phyloP scores from a whole-genome alignment of 148 eudicot species.

The Agrostemma githago region DNA sequence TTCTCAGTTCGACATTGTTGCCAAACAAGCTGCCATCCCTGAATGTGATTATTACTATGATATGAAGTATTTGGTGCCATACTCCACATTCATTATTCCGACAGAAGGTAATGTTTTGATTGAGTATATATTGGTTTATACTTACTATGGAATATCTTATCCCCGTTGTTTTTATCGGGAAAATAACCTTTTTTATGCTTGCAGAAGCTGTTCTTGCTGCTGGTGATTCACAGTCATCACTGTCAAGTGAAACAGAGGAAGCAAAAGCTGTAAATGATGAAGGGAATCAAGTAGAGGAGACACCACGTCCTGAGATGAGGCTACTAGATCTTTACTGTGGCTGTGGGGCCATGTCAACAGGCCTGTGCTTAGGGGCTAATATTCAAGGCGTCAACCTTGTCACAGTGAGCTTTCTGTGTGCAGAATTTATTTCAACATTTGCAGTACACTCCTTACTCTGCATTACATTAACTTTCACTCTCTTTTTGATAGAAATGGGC shows the following conservation, averaged over 20 bases:
- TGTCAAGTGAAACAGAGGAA: slow-evolving; percentile 48
- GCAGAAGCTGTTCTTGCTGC: slow-evolving; percentile 31
- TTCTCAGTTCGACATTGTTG: slow-evolving; percentile 40
- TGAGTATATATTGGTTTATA: too few species aligned
- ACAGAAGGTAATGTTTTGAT: slow-evolving; percentile 36
- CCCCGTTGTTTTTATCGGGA: not conserved
- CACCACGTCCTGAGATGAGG: slow-evolving; percentile 24
- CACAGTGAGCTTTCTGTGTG: slow-evolving; percentile 41
- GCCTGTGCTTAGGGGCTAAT: slow-evolving; percentile 66
- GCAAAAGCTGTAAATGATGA: slow-evolving; percentile 17
- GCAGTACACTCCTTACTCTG: not conserved
- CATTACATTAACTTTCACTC: not conserved
- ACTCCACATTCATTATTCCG: slow-evolving; percentile 42
- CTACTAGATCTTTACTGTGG: slow-evolving; percentile 59
- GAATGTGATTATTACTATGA: slow-evolving; percentile 68
- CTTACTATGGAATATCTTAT: not conserved
- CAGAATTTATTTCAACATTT: not conserved
- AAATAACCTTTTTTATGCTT: not conserved
- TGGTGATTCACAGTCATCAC: slow-evolving; percentile 55
- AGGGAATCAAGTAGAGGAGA: slow-evolving; percentile 11
- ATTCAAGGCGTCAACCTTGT: slow-evolving; percentile 49
- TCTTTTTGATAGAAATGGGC: slow-evolving; percentile 70
- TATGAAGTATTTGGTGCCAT: slow-evolving; percentile 52
- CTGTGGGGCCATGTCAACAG: slow-evolving; percentile 88
- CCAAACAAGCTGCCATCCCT: slow-evolving; percentile 25